Evolutionary conservation across 2,329 filamentous ascomycete species (phyloP).

Genomic region (Alternaria brassicicola): DNA sequence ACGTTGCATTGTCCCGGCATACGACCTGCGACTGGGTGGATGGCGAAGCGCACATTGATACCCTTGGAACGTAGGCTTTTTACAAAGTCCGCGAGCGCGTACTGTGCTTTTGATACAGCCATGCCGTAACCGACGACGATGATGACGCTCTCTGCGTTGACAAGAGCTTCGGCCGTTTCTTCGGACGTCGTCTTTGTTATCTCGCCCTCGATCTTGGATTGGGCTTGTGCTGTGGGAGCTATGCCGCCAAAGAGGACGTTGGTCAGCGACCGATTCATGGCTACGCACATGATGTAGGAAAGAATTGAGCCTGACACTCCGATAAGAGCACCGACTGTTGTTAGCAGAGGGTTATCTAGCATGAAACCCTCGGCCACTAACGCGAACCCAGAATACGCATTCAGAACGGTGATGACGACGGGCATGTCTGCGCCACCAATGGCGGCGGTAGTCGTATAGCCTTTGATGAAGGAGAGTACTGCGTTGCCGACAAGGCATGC

Average conservation of each 20-base stretch:
- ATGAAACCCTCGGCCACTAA: constrained; percentile 91
- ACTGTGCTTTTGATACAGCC: constrained; percentile 93
- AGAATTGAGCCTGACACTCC: constrained; percentile 88
- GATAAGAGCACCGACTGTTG: constrained; percentile 84
- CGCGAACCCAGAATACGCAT: constrained; percentile 89
- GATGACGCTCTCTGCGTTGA: constrained; percentile 81
- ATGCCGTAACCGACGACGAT: constrained; percentile 93
- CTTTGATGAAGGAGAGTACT: constrained; percentile 79
- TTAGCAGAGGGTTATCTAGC: constrained; percentile 84
- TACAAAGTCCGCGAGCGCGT: constrained; percentile 85
- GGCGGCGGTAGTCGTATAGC: constrained; percentile 83
- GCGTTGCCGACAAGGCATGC: constrained; percentile 78
- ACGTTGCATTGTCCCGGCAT: constrained; percentile 97
- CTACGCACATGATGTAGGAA: constrained; percentile 71
- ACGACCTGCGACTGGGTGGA: constrained; percentile 86
- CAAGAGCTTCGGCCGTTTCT: constrained; percentile 76
- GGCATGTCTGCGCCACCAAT: constrained; percentile 96
- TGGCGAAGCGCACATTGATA: constrained; percentile 84
- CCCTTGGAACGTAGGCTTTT: constrained; percentile 73
- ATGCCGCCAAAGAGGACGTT: constrained; percentile 90
- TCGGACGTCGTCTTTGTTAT: constrained; percentile 80
- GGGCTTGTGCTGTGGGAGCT: constrained; percentile 64
- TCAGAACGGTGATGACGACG: constrained; percentile 87
- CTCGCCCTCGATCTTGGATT: constrained; percentile 79
- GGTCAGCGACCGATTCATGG: constrained; percentile 88